Evolutionary conservation across 768 basidiomycete genomes (phyloP).

Genomic region (Tulasnella sp.): DNA sequence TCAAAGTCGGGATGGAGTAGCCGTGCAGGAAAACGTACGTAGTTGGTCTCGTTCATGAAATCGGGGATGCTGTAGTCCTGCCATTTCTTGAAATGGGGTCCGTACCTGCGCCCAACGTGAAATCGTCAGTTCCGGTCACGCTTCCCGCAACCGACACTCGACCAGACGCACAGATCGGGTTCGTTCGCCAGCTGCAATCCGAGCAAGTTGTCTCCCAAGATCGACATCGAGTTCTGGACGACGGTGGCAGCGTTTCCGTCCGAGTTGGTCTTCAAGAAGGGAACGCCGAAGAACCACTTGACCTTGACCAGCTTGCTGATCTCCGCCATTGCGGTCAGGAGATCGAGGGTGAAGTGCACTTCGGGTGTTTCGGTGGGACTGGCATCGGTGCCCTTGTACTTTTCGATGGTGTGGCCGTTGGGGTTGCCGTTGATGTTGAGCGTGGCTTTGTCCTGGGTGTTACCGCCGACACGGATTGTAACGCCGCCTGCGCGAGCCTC

Average conservation of each 20-base stretch:
- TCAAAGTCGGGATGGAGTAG: not conserved
- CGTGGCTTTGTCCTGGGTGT: conserved; percentile 51
- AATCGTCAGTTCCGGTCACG: not conserved
- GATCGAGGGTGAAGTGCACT: conserved; percentile 62
- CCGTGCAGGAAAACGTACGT: not conserved
- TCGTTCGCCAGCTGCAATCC: conserved; percentile 60
- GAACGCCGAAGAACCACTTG: conserved; percentile 61
- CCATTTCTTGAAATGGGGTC: conserved; percentile 23
- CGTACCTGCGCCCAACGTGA: conserved; percentile 1
- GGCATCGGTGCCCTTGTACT: conserved; percentile 17
- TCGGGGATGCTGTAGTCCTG: conserved; percentile 8
- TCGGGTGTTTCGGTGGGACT: conserved; percentile 66
- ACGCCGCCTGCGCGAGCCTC: conserved; percentile 50
- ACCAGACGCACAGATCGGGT: conserved; percentile 17
- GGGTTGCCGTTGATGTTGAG: conserved; percentile 23
- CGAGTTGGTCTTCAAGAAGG: conserved; percentile 34
- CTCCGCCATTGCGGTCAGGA: conserved; percentile 67
- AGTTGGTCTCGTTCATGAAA: conserved; percentile 28
- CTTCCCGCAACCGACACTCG: not conserved
- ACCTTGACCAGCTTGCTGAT: conserved; percentile 62
- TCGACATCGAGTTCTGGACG: conserved; percentile 52
- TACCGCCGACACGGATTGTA: conserved; percentile 55
- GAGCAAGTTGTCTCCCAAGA: conserved; percentile 66
- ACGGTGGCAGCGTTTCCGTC: conserved; percentile 31
- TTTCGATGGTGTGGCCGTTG: conserved; percentile 26